Base-by-base conservation (phyloP, 352 stramenopile species). In the Pythium vanterpoolii region DNA sequence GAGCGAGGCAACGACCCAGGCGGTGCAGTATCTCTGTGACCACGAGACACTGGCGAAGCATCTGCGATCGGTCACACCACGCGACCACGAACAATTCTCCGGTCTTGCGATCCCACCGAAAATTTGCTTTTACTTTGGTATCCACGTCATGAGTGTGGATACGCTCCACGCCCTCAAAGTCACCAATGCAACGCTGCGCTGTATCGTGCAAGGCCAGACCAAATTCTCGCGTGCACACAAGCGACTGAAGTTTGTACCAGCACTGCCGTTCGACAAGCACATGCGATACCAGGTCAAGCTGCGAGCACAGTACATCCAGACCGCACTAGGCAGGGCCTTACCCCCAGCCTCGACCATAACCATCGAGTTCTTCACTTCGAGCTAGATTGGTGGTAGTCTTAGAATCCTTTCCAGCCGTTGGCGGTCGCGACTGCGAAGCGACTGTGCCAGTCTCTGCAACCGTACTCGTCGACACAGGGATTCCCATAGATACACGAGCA, bases 391-490 rank as follows among this genome's bases (percentile, higher is more conserved):
- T 31, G 26, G 4, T 10, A 10, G 10, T 55, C 31, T 67, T 24
- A 95, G 54, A 94, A 95, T 1, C 83, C 85, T 68, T 97, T 97
- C 89, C 89, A 97, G 0, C 89, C 87, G 57, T 96, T 95, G 9
- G 83, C 76, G 13, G 76, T 93, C 1, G 89, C 84, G n/a, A 96
- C 60, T 0, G 82, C 86, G 62, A 89, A 94, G 0, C 87, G 74
- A 21, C 85, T 80, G 60, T 93, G 76, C 87, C 89, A 96, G 66
- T 97, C 83, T 36, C 83, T 89, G 55, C 89, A 97, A 16, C 85
- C 84, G 46, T 97, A 97, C 45, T 97, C 81, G 55, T 96, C 89
- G 28, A 92, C 82, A 47, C 89, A 97, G 33, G 89, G 89, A 64
- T 96, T 96, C 2, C 89, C 87, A 43, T 96, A 94, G 21, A 96